phyloP scores from a whole-genome alignment of 768 basidiomycete genomes.

The Phlegmacium glaucopus region DNA sequence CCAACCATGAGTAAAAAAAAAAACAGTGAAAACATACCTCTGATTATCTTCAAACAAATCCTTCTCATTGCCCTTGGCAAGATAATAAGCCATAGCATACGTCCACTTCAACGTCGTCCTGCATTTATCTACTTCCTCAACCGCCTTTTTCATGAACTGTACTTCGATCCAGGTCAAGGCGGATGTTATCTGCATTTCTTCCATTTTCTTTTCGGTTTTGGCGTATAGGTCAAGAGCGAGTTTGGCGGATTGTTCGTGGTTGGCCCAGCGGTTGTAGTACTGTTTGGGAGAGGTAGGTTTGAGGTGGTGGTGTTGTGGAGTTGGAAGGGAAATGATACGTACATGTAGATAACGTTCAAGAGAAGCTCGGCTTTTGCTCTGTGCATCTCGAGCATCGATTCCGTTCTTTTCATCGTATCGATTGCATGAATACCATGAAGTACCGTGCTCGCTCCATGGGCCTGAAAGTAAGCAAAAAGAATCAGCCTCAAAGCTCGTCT shows the following conservation, averaged over 20 bases:
- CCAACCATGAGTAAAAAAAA: not conserved
- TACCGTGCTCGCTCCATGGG: conserved; percentile 97
- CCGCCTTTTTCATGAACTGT: conserved; percentile 98
- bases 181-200: conserved; percentile 95
- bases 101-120: conserved; percentile 98
- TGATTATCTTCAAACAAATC: conserved; percentile 98
- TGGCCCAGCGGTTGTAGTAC: conserved; percentile 99
- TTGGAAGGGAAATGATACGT: conserved; percentile 26
- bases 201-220: conserved; percentile 99
- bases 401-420: conserved; percentile 93
- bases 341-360: conserved; percentile 96
- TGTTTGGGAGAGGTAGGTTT: no score
- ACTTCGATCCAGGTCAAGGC: conserved; percentile 97
- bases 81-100: conserved; percentile 98
- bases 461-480: no score
- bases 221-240: conserved; percentile 88
- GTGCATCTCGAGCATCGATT: conserved; percentile 85
- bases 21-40: conserved; percentile 43
- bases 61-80: conserved; percentile 87
- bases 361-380: conserved; percentile 85
- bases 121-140: conserved; percentile 87
- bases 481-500: conserved; percentile 27
- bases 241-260: conserved; percentile 99
- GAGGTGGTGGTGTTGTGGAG: not conserved
- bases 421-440: conserved; percentile 97